Percentiles rank a stretch among this genome's conserved stretches.
phyloP scores from a whole-genome alignment of 768 basidiomycete genomes.

The Trametes meyenii region DNA sequence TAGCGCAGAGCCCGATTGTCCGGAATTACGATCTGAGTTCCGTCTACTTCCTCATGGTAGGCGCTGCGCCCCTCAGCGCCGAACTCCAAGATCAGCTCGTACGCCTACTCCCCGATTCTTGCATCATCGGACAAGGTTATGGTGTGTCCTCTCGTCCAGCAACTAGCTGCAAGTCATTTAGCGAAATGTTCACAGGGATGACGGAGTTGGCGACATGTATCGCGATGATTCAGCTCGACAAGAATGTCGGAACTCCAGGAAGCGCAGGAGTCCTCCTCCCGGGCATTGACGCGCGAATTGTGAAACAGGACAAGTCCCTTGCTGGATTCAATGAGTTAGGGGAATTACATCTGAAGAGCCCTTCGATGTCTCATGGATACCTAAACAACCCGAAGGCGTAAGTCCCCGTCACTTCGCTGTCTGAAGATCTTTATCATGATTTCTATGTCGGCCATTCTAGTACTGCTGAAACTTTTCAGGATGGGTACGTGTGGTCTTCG shows the following conservation, averaged over 20 bases:
- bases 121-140: slow-evolving; percentile 58
- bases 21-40: slow-evolving; percentile 37
- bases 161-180: not conserved
- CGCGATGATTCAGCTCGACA: slow-evolving; percentile 49
- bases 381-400: slow-evolving; percentile 63
- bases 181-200: slow-evolving; percentile 50
- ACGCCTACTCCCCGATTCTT: slow-evolving; percentile 51
- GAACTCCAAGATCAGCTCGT: slow-evolving; percentile 46
- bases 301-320: slow-evolving; percentile 59
- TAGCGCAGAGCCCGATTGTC: slow-evolving; percentile 30
- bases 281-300: slow-evolving; percentile 54
- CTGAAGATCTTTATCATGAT: too few relatives aligned
- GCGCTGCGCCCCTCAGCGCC: slow-evolving; percentile 39
- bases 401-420: slow-evolving; percentile 28
- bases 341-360: slow-evolving; percentile 53
- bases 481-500: slow-evolving; percentile 47
- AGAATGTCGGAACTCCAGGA: slow-evolving; percentile 55
- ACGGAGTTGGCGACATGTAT: slow-evolving; percentile 64
- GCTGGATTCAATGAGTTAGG: slow-evolving; percentile 61
- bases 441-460: slow-evolving; percentile 35
- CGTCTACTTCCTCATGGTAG: slow-evolving; percentile 33
- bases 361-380: slow-evolving; percentile 47
- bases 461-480: slow-evolving; percentile 64
- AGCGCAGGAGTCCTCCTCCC: slow-evolving; percentile 53
- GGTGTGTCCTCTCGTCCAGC: slow-evolving; percentile 36